Base-by-base conservation (phyloP, 1,284 basidiomycete genomes). In the Cutaneotrichosporon dermatis region DNA sequence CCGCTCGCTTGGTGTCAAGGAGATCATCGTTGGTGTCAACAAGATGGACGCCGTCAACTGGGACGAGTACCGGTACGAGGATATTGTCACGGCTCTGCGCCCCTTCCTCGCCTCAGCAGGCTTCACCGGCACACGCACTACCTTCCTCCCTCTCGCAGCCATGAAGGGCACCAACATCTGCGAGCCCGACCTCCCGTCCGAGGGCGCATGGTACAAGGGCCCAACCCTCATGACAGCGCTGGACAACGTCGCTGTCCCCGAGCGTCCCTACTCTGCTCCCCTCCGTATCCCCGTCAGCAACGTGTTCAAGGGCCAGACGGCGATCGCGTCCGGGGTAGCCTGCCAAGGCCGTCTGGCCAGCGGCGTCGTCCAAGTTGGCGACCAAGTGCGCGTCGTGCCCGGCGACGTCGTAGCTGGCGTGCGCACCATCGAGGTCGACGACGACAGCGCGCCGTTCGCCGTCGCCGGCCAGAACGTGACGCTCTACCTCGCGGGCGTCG, bases 31-130 rank as follows among this genome's bases (percentile, higher is more conserved):
- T 12, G 93, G 91, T 0, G 82, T 99, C 64, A 99, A 99, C 80
- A 99, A 99, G 79, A 81, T 99, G 54, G 95, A 99, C 75, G 84
- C 88, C 76, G 92, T 94, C 16, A 78, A 84, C 55, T 99, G 92
- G 90, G 84, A 84, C 10, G 82, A 86, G 70, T 81, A 82, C 59
- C 86, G 96, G 36, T 99, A 90, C 74, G 86, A 92, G 15, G 88
- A 92, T 55, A 94, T 99, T 62, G 86, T 86, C 65, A 81, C 81
- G 1, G 80, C 83, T 10, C 79, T 99, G 55, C 84, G 81, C 57
- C 86, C 88, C 1, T 99, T 99, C 82, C 81, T 99, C 39, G 73
- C 85, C 2, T 88, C 92, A 66, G 88, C 90, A 11, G 95, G 95
- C 1, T 99, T 95, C 73, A 83, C 87, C 46, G 76, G 86, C 15